Evolutionary conservation across 2,329 filamentous ascomycete genomes (phyloP).

Genomic region (Geosmithia putterillii): DNA sequence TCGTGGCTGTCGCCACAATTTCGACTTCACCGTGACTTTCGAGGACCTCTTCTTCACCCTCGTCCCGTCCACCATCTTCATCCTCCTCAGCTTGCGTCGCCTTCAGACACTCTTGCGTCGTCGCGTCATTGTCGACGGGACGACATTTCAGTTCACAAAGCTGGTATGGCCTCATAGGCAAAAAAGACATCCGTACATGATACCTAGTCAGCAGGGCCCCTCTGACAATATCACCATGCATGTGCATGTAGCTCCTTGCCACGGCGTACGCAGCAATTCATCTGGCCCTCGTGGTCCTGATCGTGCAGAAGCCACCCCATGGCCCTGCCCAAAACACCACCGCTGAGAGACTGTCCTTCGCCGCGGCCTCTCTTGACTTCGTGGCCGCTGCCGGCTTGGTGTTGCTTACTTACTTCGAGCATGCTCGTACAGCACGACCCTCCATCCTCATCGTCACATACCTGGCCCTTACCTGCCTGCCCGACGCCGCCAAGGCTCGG

Average conservation of each 20-base stretch:
- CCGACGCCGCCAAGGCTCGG: constrained; percentile 28
- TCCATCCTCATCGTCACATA: constrained; percentile 29
- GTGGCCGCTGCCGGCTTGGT: constrained; percentile 15
- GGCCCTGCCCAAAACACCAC: neutral
- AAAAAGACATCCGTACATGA: too few species aligned
- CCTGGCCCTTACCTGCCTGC: constrained; percentile 25
- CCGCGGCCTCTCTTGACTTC: constrained; percentile 11
- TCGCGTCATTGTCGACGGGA: constrained; percentile 20
- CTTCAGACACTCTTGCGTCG: constrained; percentile 15
- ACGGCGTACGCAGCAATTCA: neutral
- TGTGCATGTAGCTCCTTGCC: neutral
- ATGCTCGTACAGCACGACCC: constrained; percentile 22
- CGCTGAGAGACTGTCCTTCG: constrained; percentile 15
- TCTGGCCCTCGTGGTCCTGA: neutral
- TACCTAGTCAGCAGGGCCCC: too few species aligned
- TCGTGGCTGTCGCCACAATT: constrained; percentile 31
- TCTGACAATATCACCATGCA: too few species aligned
- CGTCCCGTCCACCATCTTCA: constrained; percentile 27
- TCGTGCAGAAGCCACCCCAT: neutral
- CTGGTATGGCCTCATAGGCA: constrained; percentile 11
- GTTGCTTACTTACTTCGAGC: constrained; percentile 20
- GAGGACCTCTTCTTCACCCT: constrained; percentile 33
- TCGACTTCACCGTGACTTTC: constrained; percentile 38
- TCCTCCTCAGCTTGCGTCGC: constrained; percentile 19
- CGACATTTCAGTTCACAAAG: constrained; percentile 17